Evolutionary conservation across 2,329 filamentous ascomycete genomes (phyloP).

Genomic region (Scytalidium sp.): DNA sequence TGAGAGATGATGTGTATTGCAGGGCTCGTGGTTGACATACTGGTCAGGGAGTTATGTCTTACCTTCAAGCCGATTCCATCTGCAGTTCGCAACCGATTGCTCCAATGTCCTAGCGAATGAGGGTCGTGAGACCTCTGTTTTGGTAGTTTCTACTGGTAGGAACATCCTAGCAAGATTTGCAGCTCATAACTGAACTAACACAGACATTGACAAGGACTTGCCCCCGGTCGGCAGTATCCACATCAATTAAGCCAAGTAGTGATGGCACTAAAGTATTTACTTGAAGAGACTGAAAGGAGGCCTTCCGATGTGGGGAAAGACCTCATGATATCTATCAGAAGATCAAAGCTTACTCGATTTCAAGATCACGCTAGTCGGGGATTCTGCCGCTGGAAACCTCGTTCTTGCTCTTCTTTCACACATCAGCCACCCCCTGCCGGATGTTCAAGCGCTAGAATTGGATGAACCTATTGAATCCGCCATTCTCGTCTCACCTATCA

Average conservation of each 20-base stretch:
- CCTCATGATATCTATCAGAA: background rate
- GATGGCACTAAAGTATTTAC: background rate
- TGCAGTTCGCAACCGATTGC: background rate
- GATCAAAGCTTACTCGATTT: slow-evolving; percentile 2
- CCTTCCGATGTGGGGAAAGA: background rate
- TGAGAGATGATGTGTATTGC: background rate
- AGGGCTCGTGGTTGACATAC: background rate
- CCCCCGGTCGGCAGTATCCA: background rate
- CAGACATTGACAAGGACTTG: background rate
- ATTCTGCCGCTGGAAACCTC: slow-evolving; percentile 53
- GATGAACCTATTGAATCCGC: slow-evolving; percentile 43
- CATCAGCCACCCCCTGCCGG: slow-evolving; percentile 38
- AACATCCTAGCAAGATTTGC: too few relatives aligned
- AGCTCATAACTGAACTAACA: too few relatives aligned
- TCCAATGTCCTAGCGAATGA: background rate
- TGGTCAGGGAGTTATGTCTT: background rate
- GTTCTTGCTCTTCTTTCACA: slow-evolving; percentile 43
- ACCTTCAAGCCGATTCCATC: background rate
- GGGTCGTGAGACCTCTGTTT: background rate
- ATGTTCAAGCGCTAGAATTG: slow-evolving; percentile 39
- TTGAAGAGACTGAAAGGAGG: background rate
- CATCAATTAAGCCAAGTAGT: background rate
- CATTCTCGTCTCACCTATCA: slow-evolving; percentile 57
- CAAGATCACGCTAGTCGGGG: slow-evolving; percentile 45
- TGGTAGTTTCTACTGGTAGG: background rate